Base-by-base conservation (phyloP, 2,329 filamentous ascomycete genomes). In the Pyrenochaeta sp. region DNA sequence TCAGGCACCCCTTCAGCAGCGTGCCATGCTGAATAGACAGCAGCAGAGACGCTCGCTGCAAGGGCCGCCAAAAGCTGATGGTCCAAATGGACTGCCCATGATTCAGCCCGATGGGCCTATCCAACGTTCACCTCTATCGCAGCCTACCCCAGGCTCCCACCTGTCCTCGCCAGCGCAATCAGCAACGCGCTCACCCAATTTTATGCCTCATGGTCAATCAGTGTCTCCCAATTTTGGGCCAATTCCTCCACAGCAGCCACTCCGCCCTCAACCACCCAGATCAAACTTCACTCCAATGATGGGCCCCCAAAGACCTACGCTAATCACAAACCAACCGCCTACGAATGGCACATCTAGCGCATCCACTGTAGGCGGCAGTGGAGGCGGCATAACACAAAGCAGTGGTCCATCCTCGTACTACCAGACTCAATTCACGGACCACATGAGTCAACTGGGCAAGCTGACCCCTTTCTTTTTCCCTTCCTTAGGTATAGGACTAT, bases 381-480 rank as follows among this genome's bases (percentile, higher is more conserved):
- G 58, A 43, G 72, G 64, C 50, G 66, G 55, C 48, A 67, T 68
- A 56, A 68, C 60, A 20, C 65, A 69, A 24, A 67, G 61, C 52
- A 71, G 65, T 34, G 69, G 63, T 29, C 70, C 79, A 27, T 74
- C 77, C 13, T 72, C 74, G 39, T 96, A 88, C 74, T 96, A 96
- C 68, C 85, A 89, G 35, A 88, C 90, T 44, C 88, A 89, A 13
- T 96, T 96, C 74, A 90, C 95, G 68, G 94, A 89, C 71, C 93
- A 96, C 72, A 92, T 95, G 74, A 89, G 95, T 73, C 90, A 96
- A 79, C 84, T 97, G 72, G 93, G 93, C 88, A 90, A 89, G 91
- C 80, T 81, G 67, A 72, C 81, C 79, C 77, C 63, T 72, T 74
- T 75, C 73, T 66, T 79, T 71, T 71, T 68, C 61, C 64, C 34